These are phyloP conservation scores for Clarkia xantiana DNA, from an alignment of 345 rosid genomes.

Conservation along the genomic window DNA sequence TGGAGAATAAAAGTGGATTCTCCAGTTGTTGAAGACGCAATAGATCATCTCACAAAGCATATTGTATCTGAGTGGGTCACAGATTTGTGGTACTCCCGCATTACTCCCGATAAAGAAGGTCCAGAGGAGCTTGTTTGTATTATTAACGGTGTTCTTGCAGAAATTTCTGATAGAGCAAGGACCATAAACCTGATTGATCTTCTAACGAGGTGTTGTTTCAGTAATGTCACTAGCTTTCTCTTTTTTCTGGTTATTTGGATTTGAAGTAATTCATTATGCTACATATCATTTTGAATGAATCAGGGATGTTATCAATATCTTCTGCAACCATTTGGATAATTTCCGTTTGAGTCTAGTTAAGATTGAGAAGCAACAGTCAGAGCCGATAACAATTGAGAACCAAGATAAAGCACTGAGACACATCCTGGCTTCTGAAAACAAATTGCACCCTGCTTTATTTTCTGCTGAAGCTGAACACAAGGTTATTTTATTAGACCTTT, in stretches of 20 bases:
- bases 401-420: constrained; percentile 52
- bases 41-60: constrained; percentile 75
- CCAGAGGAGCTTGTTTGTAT: constrained; percentile 77
- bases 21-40: constrained; percentile 74
- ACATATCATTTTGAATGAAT: constrained; percentile 26
- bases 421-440: constrained; percentile 56
- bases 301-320: constrained; percentile 74
- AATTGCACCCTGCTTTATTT: constrained; percentile 93
- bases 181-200: constrained; percentile 81
- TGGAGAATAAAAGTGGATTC: constrained; percentile 93
- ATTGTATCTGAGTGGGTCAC: constrained; percentile 84
- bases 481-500: constrained; percentile 25
- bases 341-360: constrained; percentile 67
- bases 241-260: constrained; percentile 3
- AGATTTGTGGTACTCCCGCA: constrained; percentile 84
- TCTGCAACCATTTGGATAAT: constrained; percentile 69
- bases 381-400: constrained; percentile 35
- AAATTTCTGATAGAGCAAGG: constrained; percentile 61
- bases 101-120: constrained; percentile 78
- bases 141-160: constrained; percentile 68
- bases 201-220: constrained; percentile 51
- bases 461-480: constrained; percentile 89
- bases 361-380: constrained; percentile 39
- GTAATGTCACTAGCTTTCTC: constrained; percentile 1
- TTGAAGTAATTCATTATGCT: constrained; percentile 1